Base-by-base conservation (phyloP, 2,329 filamentous ascomycete genomes). In the Leptosphaerulina australis region DNA sequence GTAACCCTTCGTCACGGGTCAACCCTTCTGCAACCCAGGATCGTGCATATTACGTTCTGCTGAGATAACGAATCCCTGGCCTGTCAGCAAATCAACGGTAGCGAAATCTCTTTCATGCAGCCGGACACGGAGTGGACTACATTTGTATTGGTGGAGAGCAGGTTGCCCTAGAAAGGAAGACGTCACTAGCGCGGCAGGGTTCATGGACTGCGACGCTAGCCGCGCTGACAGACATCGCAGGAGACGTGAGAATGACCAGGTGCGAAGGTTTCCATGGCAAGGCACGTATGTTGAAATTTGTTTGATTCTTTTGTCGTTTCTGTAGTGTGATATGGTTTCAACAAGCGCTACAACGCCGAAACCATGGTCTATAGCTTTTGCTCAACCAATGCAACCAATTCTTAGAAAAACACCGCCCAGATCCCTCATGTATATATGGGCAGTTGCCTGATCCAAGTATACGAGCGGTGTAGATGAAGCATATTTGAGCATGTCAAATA, bases 321-420 rank as follows among this genome's bases (percentile, higher is more conserved):
- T 36, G 29, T 44, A 26, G 15, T 41, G 28, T 37, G 30, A 17
- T 44, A 15, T 38, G 46, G 48, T 31, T 22, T 41, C 29, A 21
- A 36, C 41, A 41, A 20, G 15, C 17, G 43, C 48, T 51, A 51
- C 37, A 46, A 45, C 37, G 38, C 43, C 43, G 26, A 44, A 30
- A 50, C 39, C 39, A 44, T 44, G 36, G 28, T 53, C 50, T 53
- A 53, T 53, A 36, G 33, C 39, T 53, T 51, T 53, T 22, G 44
- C 43, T 31, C 37, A 46, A 38, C 38, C 50, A 43, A 48, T 48
- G 50, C 50, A 51, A 44, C 17, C 29, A 39, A 44, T 29, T 48
- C 37, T 47, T 47, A 22, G n/a, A n/a, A 35, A 37, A 53, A 53
- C 15, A 47, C 50, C 43, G 34, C 44, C 50, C 50, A 48, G 28